phyloP scores from a whole-genome alignment of 2,329 filamentous ascomycete species.

The Zarea fungicola region DNA sequence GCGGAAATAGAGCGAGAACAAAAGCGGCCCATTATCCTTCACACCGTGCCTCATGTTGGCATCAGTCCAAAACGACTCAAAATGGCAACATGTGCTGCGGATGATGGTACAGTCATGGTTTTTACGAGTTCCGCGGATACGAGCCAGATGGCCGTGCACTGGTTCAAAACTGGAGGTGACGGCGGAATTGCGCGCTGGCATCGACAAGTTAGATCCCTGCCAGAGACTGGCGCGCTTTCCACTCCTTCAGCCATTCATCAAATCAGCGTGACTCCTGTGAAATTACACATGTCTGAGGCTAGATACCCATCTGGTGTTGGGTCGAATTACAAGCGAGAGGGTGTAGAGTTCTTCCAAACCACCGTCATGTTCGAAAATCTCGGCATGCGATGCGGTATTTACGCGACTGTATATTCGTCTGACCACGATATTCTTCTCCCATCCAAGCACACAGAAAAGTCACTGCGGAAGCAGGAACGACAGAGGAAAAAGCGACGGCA shows the following conservation, averaged over 20 bases:
- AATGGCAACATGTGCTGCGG: conserved; percentile 24
- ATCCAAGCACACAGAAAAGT: conserved; percentile 22
- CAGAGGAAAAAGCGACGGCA: conserved; percentile 26
- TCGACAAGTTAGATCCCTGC: conserved; percentile 28
- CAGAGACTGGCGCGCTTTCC: conserved; percentile 12
- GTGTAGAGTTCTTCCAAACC: conserved; percentile 43
- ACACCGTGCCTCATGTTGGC: conserved; percentile 11
- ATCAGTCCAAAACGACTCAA: conserved; percentile 5
- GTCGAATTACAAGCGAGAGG: conserved; percentile 26
- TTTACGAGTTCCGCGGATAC: conserved; percentile 28
- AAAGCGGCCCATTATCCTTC: neutral
- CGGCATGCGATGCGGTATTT: conserved; percentile 37
- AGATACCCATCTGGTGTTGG: conserved; percentile 20
- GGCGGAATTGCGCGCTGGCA: conserved; percentile 34
- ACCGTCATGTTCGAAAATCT: conserved; percentile 38
- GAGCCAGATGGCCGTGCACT: conserved; percentile 30
- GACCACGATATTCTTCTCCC: conserved; percentile 24
- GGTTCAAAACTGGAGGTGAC: conserved; percentile 23
- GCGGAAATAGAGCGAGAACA: neutral
- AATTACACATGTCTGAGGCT: conserved; percentile 15
- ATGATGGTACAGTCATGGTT: conserved; percentile 23
- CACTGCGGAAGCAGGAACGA: conserved; percentile 20
- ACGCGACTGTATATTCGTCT: conserved; percentile 22
- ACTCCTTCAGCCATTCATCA: conserved; percentile 18
- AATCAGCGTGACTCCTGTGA: conserved; percentile 25